A percentile compares a stretch with the other conserved stretches of the same genome.
Evolutionary conservation across 31 red algal species (phyloP).

Genomic region (Odonthalia washingtoniensis): DNA sequence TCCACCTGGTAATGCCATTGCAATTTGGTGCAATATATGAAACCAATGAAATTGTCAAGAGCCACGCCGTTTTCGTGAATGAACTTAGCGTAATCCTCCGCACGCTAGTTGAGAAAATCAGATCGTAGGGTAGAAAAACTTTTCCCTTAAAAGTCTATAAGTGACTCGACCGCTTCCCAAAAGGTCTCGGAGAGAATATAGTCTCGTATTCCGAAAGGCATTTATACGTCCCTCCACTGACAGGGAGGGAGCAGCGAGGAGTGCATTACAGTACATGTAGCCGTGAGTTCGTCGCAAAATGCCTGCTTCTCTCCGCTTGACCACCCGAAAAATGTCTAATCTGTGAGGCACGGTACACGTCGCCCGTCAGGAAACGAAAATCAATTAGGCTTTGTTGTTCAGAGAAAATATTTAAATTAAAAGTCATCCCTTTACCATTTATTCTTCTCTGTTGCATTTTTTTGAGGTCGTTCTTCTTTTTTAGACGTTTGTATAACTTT

Average conservation of each 20-base stretch:
- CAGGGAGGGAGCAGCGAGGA: background rate
- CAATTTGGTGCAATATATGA: conserved; percentile 19
- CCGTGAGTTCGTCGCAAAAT: background rate
- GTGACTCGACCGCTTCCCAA: conserved; percentile 26
- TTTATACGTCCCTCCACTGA: conserved; percentile 10
- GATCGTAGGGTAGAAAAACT: background rate
- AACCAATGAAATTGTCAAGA: conserved; percentile 23
- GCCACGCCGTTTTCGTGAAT: background rate
- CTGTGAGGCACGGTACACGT: too few species aligned
- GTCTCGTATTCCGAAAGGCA: background rate
- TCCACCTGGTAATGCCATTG: background rate
- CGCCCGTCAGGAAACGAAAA: too few species aligned
- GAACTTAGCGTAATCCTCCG: conserved; percentile 5
- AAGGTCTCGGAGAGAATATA: conserved; percentile 29
- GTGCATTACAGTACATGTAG: background rate
- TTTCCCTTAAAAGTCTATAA: background rate
- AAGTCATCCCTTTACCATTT: too few species aligned
- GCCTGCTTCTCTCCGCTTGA: background rate
- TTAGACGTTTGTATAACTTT: too few species aligned
- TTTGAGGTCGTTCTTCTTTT: too few species aligned
- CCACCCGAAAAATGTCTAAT: too few species aligned
- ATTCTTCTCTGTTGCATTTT: too few species aligned
- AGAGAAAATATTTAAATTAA: too few species aligned
- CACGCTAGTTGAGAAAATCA: conserved; percentile 3
- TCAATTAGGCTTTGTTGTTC: too few species aligned